Conservation (phyloP, 192 early-diverging fungal genomes). For the Backusella mclennaniae region DNA sequence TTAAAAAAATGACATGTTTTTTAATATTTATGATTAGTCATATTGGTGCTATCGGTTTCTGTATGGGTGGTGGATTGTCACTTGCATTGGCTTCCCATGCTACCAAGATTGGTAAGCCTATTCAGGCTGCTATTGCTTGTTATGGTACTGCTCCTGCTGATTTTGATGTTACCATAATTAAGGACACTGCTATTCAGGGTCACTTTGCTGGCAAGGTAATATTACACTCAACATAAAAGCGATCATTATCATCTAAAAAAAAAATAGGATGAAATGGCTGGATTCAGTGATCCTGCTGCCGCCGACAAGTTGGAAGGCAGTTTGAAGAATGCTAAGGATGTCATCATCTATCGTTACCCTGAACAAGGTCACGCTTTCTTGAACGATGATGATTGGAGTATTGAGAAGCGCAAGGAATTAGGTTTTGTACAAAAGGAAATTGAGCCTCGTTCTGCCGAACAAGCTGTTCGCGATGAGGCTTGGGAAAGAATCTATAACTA, state of each 20-base stretch:
- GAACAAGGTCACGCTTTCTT: constrained; percentile 40
- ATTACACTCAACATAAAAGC: neutral
- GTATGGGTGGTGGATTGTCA: constrained; percentile 49
- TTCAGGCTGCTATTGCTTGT: constrained; percentile 26
- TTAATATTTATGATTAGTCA: constrained; percentile 21
- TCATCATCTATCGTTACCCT: constrained; percentile 31
- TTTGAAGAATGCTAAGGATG: constrained; percentile 16
- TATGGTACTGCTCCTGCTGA: constrained; percentile 29
- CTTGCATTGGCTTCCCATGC: constrained; percentile 42
- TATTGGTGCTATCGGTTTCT: constrained; percentile 48
- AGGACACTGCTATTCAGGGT: constrained; percentile 29
- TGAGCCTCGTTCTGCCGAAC: constrained; percentile 26
- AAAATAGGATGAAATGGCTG: constrained; percentile 27
- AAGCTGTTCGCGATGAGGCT: constrained; percentile 23
- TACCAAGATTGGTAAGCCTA: constrained; percentile 19
- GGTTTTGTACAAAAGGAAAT: constrained; percentile 32
- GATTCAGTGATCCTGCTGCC: constrained; percentile 34
- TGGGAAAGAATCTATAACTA: constrained; percentile 31
- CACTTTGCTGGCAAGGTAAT: constrained; percentile 29
- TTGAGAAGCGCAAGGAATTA: constrained; percentile 34
- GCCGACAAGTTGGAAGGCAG: constrained; percentile 20
- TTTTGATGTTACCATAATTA: constrained; percentile 27
- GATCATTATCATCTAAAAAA: neutral
- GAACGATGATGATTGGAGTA: constrained; percentile 36
- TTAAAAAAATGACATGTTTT: too few relatives aligned